Evolutionary conservation across 345 rosid genomes (phyloP), one percentile per base, ranked within the genome.

Genomic region (Eucalyptus grandis): DNA sequence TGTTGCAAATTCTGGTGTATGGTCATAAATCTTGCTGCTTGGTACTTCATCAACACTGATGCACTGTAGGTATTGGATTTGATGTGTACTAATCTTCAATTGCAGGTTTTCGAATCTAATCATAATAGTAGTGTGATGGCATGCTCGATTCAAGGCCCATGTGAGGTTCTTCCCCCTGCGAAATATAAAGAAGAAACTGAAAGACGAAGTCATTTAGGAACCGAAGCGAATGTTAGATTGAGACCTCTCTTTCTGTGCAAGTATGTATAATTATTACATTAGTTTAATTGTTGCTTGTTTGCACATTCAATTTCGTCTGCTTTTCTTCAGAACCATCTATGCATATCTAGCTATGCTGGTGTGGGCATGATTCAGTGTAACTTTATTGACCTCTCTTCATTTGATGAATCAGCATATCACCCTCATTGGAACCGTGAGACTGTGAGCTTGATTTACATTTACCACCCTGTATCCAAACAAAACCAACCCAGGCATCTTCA

Each of bases 101-200:
- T 88, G 30, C 85, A 96, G 98, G 96, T 96, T 77, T 96, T 95
- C 90, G 96, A 94, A 86, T 96, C 98, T 87, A 95, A 94, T 90
- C 95, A 92, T 22, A 93, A 91, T 89, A 94, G 87, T 90, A 91
- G 91, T 82, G 87, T 93, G 40, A 56, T 92, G 94, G 96, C 95
- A 54, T 90, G 92, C 90, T 91, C 90, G 89, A 94, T 96, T 89
- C 93, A 91, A 90, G 95, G 97, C 87, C 95, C 93, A 4, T 96
- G 98, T 88, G 90, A 93, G 87, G 96, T 96, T 88, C 95, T 95
- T 27, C 93, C 94, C 82, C 88, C 94, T 26, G 85, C 90, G 90
- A 96, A 93, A 87, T 96, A 91, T 80, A 93, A 91, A 90, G 96
- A 92, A 91, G 92, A 92, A 91, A 89, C 31, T 90, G 94, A 92